Base-by-base conservation (phyloP, 257 asterid genomes). In the Galeopsis tetrahit region DNA sequence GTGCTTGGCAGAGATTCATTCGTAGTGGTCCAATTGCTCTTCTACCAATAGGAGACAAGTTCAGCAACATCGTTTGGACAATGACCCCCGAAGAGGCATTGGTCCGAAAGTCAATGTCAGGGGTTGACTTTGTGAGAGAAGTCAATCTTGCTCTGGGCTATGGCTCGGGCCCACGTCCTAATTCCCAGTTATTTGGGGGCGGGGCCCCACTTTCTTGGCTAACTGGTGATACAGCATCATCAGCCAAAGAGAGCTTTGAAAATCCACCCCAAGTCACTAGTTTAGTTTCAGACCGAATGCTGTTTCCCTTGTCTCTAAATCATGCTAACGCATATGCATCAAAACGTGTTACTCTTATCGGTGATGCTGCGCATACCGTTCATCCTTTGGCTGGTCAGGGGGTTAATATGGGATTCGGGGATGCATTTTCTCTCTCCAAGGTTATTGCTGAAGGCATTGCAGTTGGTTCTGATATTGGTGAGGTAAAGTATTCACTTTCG, bases 361-460 rank as follows among this genome's bases (percentile, higher is more conserved):
- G 99, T 43, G 99, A 95, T 76, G 99, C 98, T 2, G 99, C 98
- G 21, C 98, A 95, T 43, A 95, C 99, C 2, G 97, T 95, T 77
- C 98, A 95, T 78, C 99, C 99, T 44, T 87, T 95, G 87, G 99
- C 99, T 69, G 99, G 99, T 64, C 99, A 92, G 82, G 99, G 99
- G 75, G 99, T 95, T 60, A 92, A 95, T 81, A 88, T 95, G 97
- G 99, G 99, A 38, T 95, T 95, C 69, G 93, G 88, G 49, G 99
- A 95, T 74, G 96, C 96, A 5, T 63, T 77, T 36, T 87, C 88
- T 71, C 94, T 95, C 17, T 82, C 98, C 2, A 85, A 81, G 70
- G 94, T 87, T 74, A 81, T 92, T 52, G 83, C 96, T 77, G 96
- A 88, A 79, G 97, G 99, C 32, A 71, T 90, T 64, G 91, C 98